Conservation (phyloP, 2,329 filamentous ascomycete genomes). For the Paecilomyces niveus region DNA sequence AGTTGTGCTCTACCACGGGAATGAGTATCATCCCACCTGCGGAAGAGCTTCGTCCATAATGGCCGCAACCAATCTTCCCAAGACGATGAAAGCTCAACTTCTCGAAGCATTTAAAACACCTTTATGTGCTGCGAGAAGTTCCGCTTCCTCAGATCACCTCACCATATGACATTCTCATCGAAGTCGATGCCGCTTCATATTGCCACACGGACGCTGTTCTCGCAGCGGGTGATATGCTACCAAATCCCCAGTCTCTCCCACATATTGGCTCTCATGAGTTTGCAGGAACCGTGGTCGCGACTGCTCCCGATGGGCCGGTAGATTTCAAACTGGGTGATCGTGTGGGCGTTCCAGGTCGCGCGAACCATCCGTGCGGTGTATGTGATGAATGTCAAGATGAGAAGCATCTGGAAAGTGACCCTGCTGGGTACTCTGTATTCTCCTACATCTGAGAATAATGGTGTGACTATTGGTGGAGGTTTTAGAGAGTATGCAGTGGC, state of each 20-base stretch:
- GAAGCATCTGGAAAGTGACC: constrained; percentile 5
- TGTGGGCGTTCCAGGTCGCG: constrained; percentile 3
- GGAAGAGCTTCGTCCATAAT: neutral
- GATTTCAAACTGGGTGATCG: constrained; percentile 6
- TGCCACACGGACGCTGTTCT: constrained; percentile 40
- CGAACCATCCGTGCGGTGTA: constrained; percentile 8
- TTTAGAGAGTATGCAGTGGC: constrained; percentile 17
- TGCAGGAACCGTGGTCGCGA: constrained; percentile 36
- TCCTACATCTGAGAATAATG: constrained; percentile 4
- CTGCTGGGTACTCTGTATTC: constrained; percentile 6
- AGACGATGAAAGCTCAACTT: constrained; percentile 13
- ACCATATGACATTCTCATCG: constrained; percentile 39
- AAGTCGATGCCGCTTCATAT: constrained; percentile 42
- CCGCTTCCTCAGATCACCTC: constrained; percentile 33
- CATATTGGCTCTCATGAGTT: constrained; percentile 43
- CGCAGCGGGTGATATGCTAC: constrained; percentile 26
- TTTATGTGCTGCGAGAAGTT: constrained; percentile 12
- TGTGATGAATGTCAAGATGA: constrained; percentile 12
- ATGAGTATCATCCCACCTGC: neutral
- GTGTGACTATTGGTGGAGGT: constrained; percentile 11
- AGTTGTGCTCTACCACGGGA: neutral
- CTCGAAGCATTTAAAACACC: constrained; percentile 13
- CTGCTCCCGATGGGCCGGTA: neutral
- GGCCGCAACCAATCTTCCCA: constrained; percentile 1
- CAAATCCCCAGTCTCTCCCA: constrained; percentile 31